phyloP scores from a whole-genome alignment of 345 rosid species.

The Eutrema japonicum region DNA sequence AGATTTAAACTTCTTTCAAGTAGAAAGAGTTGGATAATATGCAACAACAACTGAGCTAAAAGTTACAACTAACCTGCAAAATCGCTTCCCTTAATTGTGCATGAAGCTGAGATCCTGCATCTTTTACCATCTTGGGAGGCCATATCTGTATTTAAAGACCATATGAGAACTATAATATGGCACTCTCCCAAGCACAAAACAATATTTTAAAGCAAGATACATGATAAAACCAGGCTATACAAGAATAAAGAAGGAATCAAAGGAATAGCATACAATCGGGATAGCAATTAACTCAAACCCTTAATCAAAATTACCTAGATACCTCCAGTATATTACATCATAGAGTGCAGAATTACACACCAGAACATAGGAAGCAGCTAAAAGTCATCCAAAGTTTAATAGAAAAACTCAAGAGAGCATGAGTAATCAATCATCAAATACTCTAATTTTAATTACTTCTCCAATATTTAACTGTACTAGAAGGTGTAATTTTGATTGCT shows the following conservation, averaged over 20 bases:
- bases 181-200: slow-evolving; percentile 20
- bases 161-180: slow-evolving; percentile 23
- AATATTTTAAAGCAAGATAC: slow-evolving; percentile 21
- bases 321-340: slow-evolving; percentile 16
- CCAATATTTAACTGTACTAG: slow-evolving; percentile 2
- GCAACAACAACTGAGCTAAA: neutral
- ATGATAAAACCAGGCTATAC: slow-evolving; percentile 15
- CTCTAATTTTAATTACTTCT: neutral
- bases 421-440: neutral
- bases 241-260: neutral
- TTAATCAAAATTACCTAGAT: slow-evolving; percentile 9
- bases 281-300: slow-evolving; percentile 5
- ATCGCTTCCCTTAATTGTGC: slow-evolving; percentile 85
- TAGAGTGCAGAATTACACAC: slow-evolving; percentile 1
- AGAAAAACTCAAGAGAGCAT: slow-evolving; percentile 4
- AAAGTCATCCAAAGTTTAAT: neutral
- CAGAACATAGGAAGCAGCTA: slow-evolving; percentile 17
- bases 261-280: neutral
- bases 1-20: slow-evolving; percentile 23
- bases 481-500: slow-evolving; percentile 10
- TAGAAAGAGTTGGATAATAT: slow-evolving; percentile 13
- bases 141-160: slow-evolving; percentile 67
- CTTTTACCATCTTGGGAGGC: slow-evolving; percentile 98
- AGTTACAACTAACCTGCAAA: slow-evolving; percentile 62
- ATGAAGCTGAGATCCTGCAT: slow-evolving; percentile 89